Base-by-base conservation (phyloP, 129 eudicot genomes). In the Flaveria bidentis region DNA sequence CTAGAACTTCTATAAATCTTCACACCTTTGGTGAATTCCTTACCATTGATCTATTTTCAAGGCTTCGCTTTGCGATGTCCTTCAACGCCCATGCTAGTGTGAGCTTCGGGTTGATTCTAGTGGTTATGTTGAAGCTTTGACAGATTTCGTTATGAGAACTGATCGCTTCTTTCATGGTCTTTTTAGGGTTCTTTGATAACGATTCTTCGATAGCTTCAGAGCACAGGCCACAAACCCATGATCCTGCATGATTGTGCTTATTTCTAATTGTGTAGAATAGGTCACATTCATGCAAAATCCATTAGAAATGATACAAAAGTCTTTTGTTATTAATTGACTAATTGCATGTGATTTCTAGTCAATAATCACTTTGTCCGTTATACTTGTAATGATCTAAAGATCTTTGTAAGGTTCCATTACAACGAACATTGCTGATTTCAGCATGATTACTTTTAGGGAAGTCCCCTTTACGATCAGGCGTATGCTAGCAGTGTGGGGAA, bases 171-270 rank as follows among this genome's bases (percentile, higher is more conserved):
- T 76, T 73, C 78, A 86, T 78, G 76, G 61, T 62, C n/a, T 42
- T 72, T 8, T 1, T 18, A 11, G 84, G 80, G 25, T 75, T 65
- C 33, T 78, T 61, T 1, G 16, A 30, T 75, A 82, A 16, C 14
- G 53, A 71, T 63, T 88, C 93, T 60, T 85, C 80, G 2, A 90
- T 87, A 18, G 87, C 96, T 73, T 82, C 93, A 2, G 92, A 85
- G 66, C 96, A 90, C 45, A 90, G 82, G 16, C 93, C 96, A 65
- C 96, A 88, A 1, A 90, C 84, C 96, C 92, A 87, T 78, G 75
- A 84, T 60, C 93, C 93, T 9, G 79, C 86, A 67, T 81, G 80
- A 17, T 41, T n/a, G 6, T 76, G 73, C 23, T 57, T 18, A 36
- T 36, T 66, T 70, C 30, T 28, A 28, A 2, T 3, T 28, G 30